Evolutionary conservation across 306 rosid species (phyloP), one percentile per base, ranked within the genome.

Genomic region (Neltuma alba): DNA sequence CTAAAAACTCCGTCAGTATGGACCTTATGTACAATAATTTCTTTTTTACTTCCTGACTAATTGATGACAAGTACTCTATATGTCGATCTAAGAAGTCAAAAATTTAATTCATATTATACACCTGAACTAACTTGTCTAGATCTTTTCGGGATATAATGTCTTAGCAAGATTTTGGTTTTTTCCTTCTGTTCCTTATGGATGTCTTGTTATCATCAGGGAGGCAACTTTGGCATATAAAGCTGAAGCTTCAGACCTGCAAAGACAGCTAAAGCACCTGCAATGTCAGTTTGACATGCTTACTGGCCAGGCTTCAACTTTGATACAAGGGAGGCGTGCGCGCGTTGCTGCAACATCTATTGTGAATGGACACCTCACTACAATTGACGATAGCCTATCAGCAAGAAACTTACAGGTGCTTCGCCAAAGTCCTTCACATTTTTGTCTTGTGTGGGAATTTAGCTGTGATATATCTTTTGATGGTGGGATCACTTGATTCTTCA

Each of bases 281-380:
- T 89, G 90, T 34, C 99, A 95, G 81, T 91, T 84, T 30, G 99
- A 93, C 76, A 85, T 93, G 97, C 97, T 95, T 14, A 87, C 94
- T 20, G 79, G 89, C 78, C 96, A 95, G 85, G 93, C 93, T 25
- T 93, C 99, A 0, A 76, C 85, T 40, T 88, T 93, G 89, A 91
- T 87, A 9, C 99, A 93, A 82, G 99, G 99, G 70, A 95, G 98
- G 70, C 89, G 99, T 48, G 88, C 98, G 1, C 88, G 99, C 13
- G 98, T 95, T 80, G 89, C 91, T 70, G 97, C 99, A n/a, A 93
- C 99, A 74, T 92, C 99, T 34, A 83, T 84, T 75, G 93, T 95
- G 76, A 95, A 88, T 33, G 99, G 99, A 68, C 97, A 91, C 80
- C 94, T 95, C 15, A 75, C 96, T 33, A 81, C 85, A 0, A 83